Evolutionary conservation across 73 alveolate genomes (phyloP).

Genomic region (Strombidium stylifer): DNA sequence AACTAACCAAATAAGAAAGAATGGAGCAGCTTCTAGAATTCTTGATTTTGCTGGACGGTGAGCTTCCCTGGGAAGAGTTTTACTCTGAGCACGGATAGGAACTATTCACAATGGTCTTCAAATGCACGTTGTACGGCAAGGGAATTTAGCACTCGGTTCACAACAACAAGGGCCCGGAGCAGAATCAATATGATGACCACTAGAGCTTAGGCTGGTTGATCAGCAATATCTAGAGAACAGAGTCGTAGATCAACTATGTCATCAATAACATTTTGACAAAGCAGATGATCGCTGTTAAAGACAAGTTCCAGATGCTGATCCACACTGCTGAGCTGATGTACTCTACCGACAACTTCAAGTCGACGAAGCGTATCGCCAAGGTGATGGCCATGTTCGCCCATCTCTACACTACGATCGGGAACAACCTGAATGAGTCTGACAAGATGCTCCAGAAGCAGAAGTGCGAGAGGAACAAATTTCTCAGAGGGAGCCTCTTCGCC

Average conservation of each 20-base stretch:
- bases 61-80: too few species aligned
- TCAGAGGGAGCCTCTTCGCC: constrained; percentile 39
- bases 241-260: constrained; percentile 7
- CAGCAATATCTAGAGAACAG: too few species aligned
- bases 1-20: too few species aligned
- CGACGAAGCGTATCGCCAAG: constrained; percentile 10
- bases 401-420: not conserved
- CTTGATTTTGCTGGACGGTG: too few species aligned
- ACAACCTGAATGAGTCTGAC: constrained; percentile 1
- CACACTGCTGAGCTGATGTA: constrained; percentile 27
- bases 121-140: too few species aligned
- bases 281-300: not conserved
- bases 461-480: constrained; percentile 21
- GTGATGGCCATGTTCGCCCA: constrained; percentile 1
- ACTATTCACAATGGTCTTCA: too few species aligned
- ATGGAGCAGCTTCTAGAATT: too few species aligned
- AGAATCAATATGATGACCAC: too few species aligned
- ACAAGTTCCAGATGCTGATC: constrained; percentile 16
- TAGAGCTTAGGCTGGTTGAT: too few species aligned
- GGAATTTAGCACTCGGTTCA: too few species aligned
- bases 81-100: too few species aligned
- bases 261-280: constrained; percentile 12
- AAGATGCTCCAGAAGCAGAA: not conserved
- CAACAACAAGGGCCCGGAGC: too few species aligned
- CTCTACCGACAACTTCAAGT: constrained; percentile 4